These are phyloP conservation scores for Penicillium sp. DNA, from an alignment of 2,329 filamentous ascomycete genomes.

Conservation along the genomic window DNA sequence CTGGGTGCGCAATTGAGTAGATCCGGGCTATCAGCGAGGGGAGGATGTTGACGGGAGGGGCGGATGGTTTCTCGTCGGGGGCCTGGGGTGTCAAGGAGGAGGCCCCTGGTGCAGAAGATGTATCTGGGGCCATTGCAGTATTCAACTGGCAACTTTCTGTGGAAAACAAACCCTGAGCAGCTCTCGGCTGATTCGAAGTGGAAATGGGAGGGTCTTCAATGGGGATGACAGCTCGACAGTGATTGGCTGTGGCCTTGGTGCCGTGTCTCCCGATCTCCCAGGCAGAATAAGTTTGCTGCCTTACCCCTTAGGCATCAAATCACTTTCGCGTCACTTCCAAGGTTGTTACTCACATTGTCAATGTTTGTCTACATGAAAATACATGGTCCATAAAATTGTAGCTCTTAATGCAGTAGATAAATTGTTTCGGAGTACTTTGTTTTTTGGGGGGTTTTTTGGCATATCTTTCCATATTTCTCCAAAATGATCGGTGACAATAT, in stretches of 20 bases:
- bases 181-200: constrained; percentile 19
- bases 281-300: neutral
- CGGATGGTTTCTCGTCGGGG: constrained; percentile 27
- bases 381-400: neutral
- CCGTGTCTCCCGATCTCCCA: neutral
- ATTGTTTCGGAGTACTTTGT: neutral
- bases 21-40: constrained; percentile 50
- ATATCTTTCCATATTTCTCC: too few species aligned
- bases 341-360: too few species aligned
- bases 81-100: constrained; percentile 11
- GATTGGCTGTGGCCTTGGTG: constrained; percentile 15
- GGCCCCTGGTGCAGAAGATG: constrained; percentile 3
- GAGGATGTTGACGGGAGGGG: constrained; percentile 50
- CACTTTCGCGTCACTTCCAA: neutral
- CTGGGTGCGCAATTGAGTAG: constrained; percentile 67
- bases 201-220: constrained; percentile 1
- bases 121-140: constrained; percentile 19
- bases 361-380: neutral
- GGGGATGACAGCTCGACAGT: neutral
- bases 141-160: neutral
- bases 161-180: constrained; percentile 3
- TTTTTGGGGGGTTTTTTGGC: too few species aligned
- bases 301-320: neutral
- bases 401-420: too few species aligned
- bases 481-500: neutral